Evolutionary conservation across 2,329 filamentous ascomycete species (phyloP), one percentile per base, ranked within the genome.

Genomic region (Scedosporium aurantiacum): DNA sequence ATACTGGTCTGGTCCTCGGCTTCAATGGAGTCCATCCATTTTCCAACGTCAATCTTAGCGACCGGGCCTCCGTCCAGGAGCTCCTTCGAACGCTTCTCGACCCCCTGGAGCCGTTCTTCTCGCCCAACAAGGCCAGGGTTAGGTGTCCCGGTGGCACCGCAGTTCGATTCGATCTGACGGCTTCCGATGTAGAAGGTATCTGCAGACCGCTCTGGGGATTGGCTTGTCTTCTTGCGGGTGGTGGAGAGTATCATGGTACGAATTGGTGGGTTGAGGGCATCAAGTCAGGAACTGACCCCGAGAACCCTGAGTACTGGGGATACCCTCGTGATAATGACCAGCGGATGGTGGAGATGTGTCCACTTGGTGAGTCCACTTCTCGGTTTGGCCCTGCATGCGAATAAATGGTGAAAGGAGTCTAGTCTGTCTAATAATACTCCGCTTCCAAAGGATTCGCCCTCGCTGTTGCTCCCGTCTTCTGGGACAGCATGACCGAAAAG

Each of bases 331-430:
- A 91, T 68, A 85, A 87, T 62, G 89, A 92, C 68, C 89, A 92
- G 76, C 78, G 89, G 27, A 92, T 92, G 89, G 89, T 92, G 2
- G 89, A 93, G 71, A 90, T 91, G 80, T 91, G 88, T 69, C 88
- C 89, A 0, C 79, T 92, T 63, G 89, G 78, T 78, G 70, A 63
- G 69, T 43, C 21, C 12, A 43, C 21, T 23, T 41, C n/a, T 18
- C 43, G 21, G 7, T 21, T 58, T 56, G 57, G 2, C 25, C 16
- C 1, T 27, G 55, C 3, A 58, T 52, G n/a, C 3, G 32, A 43
- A 50, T 25, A 6, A 1, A 16, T 25, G 55, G n/a, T 28, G 7
- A 25, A 16, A 10, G 23, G 7, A 3, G n/a, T 50, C 27, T 54
- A n/a, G n/a, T 23, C 62, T 12, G n/a, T 50, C 27, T 54, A n/a